Evolutionary conservation across 2,329 filamentous ascomycete species (phyloP), one percentile per base, ranked within the genome.

Genomic region (Sporothrix mexicana): DNA sequence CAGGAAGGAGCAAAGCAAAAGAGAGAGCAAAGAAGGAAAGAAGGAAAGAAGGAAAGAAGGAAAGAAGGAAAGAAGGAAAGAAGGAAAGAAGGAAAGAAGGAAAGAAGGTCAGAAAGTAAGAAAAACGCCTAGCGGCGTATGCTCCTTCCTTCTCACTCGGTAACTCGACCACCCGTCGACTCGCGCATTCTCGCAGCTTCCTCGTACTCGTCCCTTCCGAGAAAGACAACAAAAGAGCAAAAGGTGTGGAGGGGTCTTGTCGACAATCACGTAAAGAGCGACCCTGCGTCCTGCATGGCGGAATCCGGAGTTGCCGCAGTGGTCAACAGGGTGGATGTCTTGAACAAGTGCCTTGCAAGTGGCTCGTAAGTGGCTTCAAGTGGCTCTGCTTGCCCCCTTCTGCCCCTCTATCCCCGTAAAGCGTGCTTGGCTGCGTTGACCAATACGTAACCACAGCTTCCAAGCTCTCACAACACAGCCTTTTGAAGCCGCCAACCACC

Each of bases 81-180:
- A 4, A 36, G 7, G 7, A 36, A 7, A 36, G 30, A 30, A 36
- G 30, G 4, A 36, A 36, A 7, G 30, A 36, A 36, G 7, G 30
- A 7, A 36, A 36, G n/a, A n/a, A n/a, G n/a, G n/a, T n/a, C n/a
- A 36, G 30, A 36, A 36, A 4, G 30, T 36, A 36, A 36, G 15
- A 66, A 67, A 67, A 36, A 67, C 61, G 64, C 62, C 62, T 67
- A 67, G 62, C 62, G 62, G 62, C 43, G n/a, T 43, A 53, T 49
- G 43, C 20, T 47, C 61, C 45, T 61, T n/a, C 15, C 36, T 49
- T 49, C 45, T 25, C 15, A 23, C 20, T 55, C 20, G 51, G 12
- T 49, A 5, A 23, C 13, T 66, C 43, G 7, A 10, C 17, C 15
- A 17, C 20, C 7, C 55, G 4, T 25, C 12, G 8, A 9, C 25